Percentiles rank a stretch among this genome's conserved stretches.
These are phyloP conservation scores for Delonix regia DNA, from an alignment of 306 rosid species.

Conservation along the genomic window DNA sequence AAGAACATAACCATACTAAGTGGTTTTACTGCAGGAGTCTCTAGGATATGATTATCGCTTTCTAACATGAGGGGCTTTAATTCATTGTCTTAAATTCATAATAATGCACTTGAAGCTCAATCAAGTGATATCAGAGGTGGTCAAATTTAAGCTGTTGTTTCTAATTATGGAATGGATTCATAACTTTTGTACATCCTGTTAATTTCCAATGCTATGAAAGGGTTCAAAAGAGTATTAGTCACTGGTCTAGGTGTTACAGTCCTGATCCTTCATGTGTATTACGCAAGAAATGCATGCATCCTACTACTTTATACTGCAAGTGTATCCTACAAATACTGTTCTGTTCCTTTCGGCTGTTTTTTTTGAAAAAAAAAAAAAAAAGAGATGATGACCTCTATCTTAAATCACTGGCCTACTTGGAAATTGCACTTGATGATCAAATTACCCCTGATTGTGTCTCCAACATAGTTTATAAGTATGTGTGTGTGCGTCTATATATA, in stretches of 20 bases:
- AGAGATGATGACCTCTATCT: neutral
- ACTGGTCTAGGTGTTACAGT: neutral
- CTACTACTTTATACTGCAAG: neutral
- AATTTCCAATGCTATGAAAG: neutral
- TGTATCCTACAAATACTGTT: neutral
- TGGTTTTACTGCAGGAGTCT: neutral
- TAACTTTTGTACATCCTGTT: neutral
- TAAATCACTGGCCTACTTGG: neutral
- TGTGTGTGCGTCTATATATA: neutral
- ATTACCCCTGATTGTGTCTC: slow-evolving; percentile 6
- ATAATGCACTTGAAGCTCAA: neutral
- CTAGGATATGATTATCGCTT: neutral
- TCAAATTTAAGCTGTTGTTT: neutral
- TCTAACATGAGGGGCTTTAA: neutral
- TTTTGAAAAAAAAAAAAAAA: neutral
- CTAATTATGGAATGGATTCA: neutral
- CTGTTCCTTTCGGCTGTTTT: neutral
- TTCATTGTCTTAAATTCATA: neutral
- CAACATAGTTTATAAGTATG: neutral
- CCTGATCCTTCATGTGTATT: neutral
- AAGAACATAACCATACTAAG: neutral
- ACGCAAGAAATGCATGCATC: neutral
- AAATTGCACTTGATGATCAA: slow-evolving; percentile 10
- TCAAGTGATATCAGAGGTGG: neutral
- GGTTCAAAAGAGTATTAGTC: neutral